Evolutionary conservation across 164 flowering plant genomes (phyloP).

Genomic region (Tinospora cordifolia): DNA sequence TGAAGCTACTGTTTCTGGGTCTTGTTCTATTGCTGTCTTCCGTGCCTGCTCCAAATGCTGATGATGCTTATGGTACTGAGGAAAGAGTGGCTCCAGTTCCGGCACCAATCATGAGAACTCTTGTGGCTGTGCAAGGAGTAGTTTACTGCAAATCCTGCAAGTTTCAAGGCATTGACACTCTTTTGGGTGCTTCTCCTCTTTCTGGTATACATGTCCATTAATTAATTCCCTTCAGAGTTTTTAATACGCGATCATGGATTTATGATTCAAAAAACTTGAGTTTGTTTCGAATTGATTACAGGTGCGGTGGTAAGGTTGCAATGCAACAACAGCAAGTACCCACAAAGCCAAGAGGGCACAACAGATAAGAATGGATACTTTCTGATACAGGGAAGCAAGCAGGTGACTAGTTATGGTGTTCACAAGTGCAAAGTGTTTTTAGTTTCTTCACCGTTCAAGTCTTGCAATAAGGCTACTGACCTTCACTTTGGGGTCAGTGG

Average conservation of each 20-base stretch:
- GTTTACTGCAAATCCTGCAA: constrained; percentile 68
- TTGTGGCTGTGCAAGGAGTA: constrained; percentile 55
- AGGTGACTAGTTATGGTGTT: constrained; percentile 36
- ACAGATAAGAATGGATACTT: constrained; percentile 86
- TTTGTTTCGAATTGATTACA: constrained; percentile 13
- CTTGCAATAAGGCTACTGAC: constrained; percentile 36
- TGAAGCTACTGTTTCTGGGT: background rate
- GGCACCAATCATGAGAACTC: constrained; percentile 22
- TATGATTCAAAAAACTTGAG: background rate
- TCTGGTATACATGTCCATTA: constrained; percentile 24
- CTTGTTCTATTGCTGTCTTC: background rate
- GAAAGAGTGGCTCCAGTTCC: background rate
- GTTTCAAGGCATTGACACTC: constrained; percentile 36
- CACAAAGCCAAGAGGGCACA: constrained; percentile 15
- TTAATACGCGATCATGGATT: background rate
- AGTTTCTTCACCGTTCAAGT: constrained; percentile 24
- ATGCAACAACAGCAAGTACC: constrained; percentile 48
- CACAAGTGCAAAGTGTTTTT: constrained; percentile 56
- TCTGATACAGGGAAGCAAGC: constrained; percentile 35
- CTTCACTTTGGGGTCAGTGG: constrained; percentile 44
- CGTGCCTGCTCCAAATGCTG: background rate
- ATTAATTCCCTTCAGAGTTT: no score
- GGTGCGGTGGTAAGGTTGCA: constrained; percentile 49
- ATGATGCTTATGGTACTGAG: background rate
- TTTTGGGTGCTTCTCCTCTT: constrained; percentile 42